phyloP scores from a whole-genome alignment of 805 yeast species.

The Kluyveromyces starmeri region DNA sequence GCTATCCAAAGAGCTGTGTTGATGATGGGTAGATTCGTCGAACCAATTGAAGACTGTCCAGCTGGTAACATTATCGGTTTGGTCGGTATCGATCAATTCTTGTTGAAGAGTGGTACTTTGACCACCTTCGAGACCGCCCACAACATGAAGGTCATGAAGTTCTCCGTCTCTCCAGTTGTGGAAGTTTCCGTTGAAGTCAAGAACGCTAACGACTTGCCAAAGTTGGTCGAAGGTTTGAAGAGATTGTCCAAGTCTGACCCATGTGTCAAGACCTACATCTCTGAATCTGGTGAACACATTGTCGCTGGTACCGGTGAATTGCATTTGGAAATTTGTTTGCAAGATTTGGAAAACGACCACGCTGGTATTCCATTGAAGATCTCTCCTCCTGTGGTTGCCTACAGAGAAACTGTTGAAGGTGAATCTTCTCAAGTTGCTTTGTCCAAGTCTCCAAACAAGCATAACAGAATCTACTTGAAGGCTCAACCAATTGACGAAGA shows the following conservation, averaged over 20 bases:
- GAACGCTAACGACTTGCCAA: conserved; percentile 99
- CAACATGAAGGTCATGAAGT: conserved; percentile 99
- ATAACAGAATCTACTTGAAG: conserved; percentile 97
- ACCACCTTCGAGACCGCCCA: conserved; percentile 95
- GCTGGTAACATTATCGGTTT: conserved; percentile 99
- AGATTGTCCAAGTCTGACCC: conserved; percentile 99
- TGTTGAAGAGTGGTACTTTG: conserved; percentile 97
- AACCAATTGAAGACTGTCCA: conserved; percentile 98
- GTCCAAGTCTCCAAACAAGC: conserved; percentile 99
- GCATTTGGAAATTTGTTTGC: conserved; percentile 96
- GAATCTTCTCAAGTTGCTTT: conserved; percentile 94
- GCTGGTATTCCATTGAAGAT: conserved; percentile 98
- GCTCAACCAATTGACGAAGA: conserved; percentile 97
- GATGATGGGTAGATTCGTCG: conserved; percentile 99
- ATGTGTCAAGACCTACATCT: conserved; percentile 83
- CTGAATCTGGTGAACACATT: conserved; percentile 97
- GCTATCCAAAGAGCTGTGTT: conserved; percentile 98
- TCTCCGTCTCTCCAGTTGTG: conserved; percentile 99
- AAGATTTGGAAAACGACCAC: conserved; percentile 95
- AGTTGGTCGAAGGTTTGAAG: conserved; percentile 99
- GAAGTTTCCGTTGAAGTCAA: conserved; percentile 99
- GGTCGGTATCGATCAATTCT: conserved; percentile 99
- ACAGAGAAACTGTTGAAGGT: conserved; percentile 95
- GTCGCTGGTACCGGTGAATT: conserved; percentile 99
- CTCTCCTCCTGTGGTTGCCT: conserved; percentile 96